These are phyloP conservation scores for Aspergillus sp. DNA, from an alignment of 2,329 filamentous ascomycete genomes.

Conservation along the genomic window DNA sequence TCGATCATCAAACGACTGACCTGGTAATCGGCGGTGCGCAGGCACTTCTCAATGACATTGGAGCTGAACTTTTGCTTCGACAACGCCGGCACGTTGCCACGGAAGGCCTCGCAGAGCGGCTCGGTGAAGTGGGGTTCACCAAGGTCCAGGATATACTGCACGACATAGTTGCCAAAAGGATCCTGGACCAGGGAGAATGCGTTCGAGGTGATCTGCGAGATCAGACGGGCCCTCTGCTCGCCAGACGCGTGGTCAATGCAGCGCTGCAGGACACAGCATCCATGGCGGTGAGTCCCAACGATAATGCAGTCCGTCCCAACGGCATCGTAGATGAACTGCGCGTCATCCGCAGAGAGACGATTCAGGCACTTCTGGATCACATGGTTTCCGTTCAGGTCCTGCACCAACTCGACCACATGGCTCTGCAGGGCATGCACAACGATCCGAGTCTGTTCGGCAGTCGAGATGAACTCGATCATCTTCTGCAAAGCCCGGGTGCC, in stretches of 20 bases:
- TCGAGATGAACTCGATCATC: conserved; percentile 97
- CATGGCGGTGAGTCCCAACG: conserved; percentile 93
- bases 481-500: conserved; percentile 94
- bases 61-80: conserved; percentile 99
- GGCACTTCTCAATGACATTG: conserved; percentile 94
- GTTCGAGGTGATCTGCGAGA: conserved; percentile 76
- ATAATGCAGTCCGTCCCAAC: conserved; percentile 78
- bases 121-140: conserved; percentile 82
- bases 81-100: conserved; percentile 57
- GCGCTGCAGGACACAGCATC: conserved; percentile 93
- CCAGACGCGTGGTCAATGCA: conserved; percentile 96
- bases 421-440: conserved; percentile 77
- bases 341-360: conserved; percentile 73
- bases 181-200: conserved; percentile 88
- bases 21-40: conserved; percentile 68
- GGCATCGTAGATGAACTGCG: conserved; percentile 94
- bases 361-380: conserved; percentile 99
- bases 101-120: conserved; percentile 74
- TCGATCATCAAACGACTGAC: conserved; percentile 74
- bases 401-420: conserved; percentile 86
- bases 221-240: conserved; percentile 76
- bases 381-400: conserved; percentile 96
- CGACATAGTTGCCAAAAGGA: conserved; percentile 96
- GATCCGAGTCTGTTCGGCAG: conserved; percentile 70
- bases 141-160: conserved; percentile 96